Evolutionary conservation across 345 rosid genomes (phyloP), one percentile per base, ranked within the genome.

Genomic region (Garcia nutans): DNA sequence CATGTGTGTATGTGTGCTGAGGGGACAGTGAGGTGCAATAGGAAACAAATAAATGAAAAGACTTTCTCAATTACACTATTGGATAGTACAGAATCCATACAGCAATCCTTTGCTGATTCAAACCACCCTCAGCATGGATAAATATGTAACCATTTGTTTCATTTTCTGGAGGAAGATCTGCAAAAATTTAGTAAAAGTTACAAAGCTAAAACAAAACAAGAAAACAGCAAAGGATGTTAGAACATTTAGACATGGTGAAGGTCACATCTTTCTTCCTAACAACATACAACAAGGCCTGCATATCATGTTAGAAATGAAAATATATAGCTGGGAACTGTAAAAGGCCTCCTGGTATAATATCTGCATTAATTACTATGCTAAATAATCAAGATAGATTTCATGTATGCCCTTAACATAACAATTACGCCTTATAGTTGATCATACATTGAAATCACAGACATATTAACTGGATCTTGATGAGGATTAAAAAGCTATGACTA

Each of bases 21-120:
- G 41, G 41, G 41, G 41, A 33, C 6, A 5, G 41, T 28, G 41
- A 6, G 41, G 5, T 37, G 41, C 41, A 0, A 37, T 37, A 37
- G 41, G 41, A 37, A 37, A 5, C 41, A 37, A 37, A 37, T 37
- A 37, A 37, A 37, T 37, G 41, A 37, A 6, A 3, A 37, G 41
- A 37, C 41, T 37, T 37, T 37, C 41, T 37, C 41, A 57, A 58
- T 54, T 47, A 80, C 37, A 50, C 65, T 52, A 42, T 77, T 66
- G 67, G 71, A 75, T 47, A 70, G 65, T 33, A 78, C 28, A 71
- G 68, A 82, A 84, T 78, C 66, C 91, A 80, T 92, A 96, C 99
- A 73, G 98, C 98, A 70, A 96, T 96, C 62, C 99, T 85, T 83
- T 96, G 99, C 82, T 96, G 99, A 92, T 96, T 96, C 83, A 96